Evolutionary conservation across 768 basidiomycete genomes (phyloP).

Genomic region (Suillus clintonianus): DNA sequence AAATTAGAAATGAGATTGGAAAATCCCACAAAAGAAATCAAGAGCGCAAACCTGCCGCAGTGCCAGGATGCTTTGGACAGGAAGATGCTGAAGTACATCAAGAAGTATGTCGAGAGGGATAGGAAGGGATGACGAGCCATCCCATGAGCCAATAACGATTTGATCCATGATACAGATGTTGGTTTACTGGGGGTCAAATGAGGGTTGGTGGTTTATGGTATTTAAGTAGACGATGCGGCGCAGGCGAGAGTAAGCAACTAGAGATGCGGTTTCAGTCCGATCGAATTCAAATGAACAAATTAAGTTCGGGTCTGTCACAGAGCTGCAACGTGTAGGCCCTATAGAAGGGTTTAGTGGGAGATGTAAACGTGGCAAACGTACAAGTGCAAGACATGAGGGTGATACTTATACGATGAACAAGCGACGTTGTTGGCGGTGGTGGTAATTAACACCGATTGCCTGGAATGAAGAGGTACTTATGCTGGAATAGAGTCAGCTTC

Average conservation of each 20-base stretch:
- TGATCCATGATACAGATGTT: neutral
- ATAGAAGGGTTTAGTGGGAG: neutral
- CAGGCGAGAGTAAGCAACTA: neutral
- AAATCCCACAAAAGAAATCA: neutral
- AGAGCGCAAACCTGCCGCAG: conserved; percentile 46
- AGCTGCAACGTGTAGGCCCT: conserved; percentile 6
- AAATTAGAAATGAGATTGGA: neutral
- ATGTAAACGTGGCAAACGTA: neutral
- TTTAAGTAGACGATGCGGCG: neutral
- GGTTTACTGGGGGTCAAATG: neutral
- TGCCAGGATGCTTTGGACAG: conserved; percentile 41
- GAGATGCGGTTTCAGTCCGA: neutral
- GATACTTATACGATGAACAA: neutral
- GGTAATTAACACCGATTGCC: conserved; percentile 3
- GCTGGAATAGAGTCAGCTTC: conserved; percentile 5
- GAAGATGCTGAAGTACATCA: conserved; percentile 42
- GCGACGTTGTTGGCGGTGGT: conserved; percentile 2
- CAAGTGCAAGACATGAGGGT: conserved; percentile 3
- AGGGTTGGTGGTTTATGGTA: neutral
- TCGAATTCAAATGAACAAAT: neutral
- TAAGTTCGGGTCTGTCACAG: conserved; percentile 5
- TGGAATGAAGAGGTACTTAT: neutral
- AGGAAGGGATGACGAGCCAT: conserved; percentile 10
- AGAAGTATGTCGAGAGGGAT: conserved; percentile 55
- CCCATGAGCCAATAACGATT: conserved; percentile 2